Percentiles rank a stretch among this genome's conserved stretches.
Conservation (phyloP, 2,329 filamentous ascomycete species). For the Pseudogymnoascus sp. region DNA sequence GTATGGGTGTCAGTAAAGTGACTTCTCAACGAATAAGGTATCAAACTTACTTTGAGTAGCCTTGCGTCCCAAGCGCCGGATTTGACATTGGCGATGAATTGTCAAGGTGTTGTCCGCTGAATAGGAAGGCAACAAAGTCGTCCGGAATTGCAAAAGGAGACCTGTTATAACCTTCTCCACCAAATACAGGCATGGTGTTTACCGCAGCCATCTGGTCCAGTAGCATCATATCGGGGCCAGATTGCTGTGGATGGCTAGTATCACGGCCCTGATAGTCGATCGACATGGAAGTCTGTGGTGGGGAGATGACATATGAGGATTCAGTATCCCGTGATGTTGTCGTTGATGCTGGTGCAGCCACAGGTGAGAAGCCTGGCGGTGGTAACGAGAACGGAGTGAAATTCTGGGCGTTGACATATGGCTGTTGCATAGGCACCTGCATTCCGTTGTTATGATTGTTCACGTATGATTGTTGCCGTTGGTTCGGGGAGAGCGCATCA, state of each 20-base stretch:
- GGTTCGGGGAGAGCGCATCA: conserved; percentile 20
- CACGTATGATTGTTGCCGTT: conserved; percentile 18
- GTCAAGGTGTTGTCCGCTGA: conserved; percentile 59
- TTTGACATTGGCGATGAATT: conserved; percentile 46
- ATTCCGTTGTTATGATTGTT: background rate
- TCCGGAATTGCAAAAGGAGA: conserved; percentile 83
- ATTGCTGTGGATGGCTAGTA: conserved; percentile 30
- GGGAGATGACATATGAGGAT: conserved; percentile 22
- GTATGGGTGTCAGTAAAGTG: conserved; percentile 9
- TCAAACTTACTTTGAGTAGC: conserved; percentile 43
- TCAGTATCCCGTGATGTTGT: conserved; percentile 24
- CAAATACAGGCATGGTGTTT: conserved; percentile 78
- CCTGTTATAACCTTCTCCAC: conserved; percentile 69
- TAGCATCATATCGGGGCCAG: conserved; percentile 47
- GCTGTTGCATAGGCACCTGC: conserved; percentile 17
- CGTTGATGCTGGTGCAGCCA: conserved; percentile 31
- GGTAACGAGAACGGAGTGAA: conserved; percentile 58
- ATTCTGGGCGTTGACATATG: conserved; percentile 53
- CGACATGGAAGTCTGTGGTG: conserved; percentile 20
- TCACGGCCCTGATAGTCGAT: conserved; percentile 26
- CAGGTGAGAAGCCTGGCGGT: conserved; percentile 46
- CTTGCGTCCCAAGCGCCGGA: conserved; percentile 41
- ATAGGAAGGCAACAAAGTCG: conserved; percentile 79
- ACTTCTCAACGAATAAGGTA: background rate
- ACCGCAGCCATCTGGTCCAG: conserved; percentile 56